These are phyloP conservation scores for Mycosarcoma maydis DNA, from an alignment of 1,284 basidiomycete genomes.

Conservation along the genomic window DNA sequence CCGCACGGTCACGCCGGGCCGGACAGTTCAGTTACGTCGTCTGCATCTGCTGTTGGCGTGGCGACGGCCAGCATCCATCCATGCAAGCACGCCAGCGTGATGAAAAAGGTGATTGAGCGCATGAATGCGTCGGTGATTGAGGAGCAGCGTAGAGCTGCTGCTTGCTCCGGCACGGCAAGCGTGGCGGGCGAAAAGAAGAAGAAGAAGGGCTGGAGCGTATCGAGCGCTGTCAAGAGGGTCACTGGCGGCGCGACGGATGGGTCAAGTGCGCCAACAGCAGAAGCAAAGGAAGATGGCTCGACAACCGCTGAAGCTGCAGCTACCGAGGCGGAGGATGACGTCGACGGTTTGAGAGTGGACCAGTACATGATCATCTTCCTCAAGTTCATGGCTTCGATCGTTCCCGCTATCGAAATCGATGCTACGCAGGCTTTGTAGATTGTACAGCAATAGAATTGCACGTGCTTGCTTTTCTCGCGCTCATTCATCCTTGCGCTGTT, in stretches of 20 bases:
- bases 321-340: constrained; percentile 19
- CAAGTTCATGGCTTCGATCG: constrained; percentile 65
- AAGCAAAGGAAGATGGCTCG: not conserved
- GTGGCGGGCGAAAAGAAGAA: constrained; percentile 69
- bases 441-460: no score
- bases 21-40: constrained; percentile 19
- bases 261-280: not conserved
- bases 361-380: constrained; percentile 66
- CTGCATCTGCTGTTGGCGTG: constrained; percentile 21
- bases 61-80: constrained; percentile 82
- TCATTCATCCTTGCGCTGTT: not conserved
- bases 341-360: constrained; percentile 61
- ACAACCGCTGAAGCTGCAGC: not conserved
- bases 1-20: constrained; percentile 80
- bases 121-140: constrained; percentile 77
- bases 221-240: constrained; percentile 77
- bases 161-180: constrained; percentile 28
- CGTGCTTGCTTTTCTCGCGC: no score
- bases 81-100: constrained; percentile 97
- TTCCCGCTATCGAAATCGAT: constrained; percentile 66
- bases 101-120: constrained; percentile 99
- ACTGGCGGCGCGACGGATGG: constrained; percentile 69
- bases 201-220: constrained; percentile 78
- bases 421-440: constrained; percentile 56
- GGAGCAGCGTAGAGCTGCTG: constrained; percentile 68